Base-by-base conservation (phyloP, 1,284 basidiomycete species). In the Ceratobasidium sp. region DNA sequence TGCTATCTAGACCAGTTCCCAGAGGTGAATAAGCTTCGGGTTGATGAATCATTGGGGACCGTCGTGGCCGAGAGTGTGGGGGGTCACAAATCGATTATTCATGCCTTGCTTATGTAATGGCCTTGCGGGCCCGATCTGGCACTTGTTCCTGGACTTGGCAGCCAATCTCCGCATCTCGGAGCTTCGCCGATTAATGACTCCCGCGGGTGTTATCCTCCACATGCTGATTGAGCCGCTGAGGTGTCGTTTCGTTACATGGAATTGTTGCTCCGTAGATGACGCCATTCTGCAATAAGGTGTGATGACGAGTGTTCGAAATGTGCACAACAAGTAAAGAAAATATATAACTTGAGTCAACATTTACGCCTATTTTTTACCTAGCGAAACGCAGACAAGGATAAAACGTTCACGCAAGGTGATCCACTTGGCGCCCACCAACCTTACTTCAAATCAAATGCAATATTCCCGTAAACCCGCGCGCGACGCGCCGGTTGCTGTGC, bases 41-140 rank as follows among this genome's bases (percentile, higher is more conserved):
- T 62, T 73, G 27, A 50, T 57, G 38, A 62, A 52, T 62, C 44
- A 33, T 52, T 12, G 59, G 16, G 70, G 70, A 59, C n/a, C 12
- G 60, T 14, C 14, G 41, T 7, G 57, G 70, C 70, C 70, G 57
- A 73, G 44, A 20, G n/a, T n/a, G 54, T n/a, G 70, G 44, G 44
- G 70, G 41, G n/a, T 50, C 8, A 44, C 20, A 64, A 20, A 41
- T 10, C n/a, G 38, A 64, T 64, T 64, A 64, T 64, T 64, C 60
- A 64, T 33, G 14, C 2, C 10, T 1, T 23, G 60, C 35, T 64
- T 41, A 64, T 41, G 33, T 64, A 64, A 64, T 2, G 1, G 23
- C 14, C 3, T 60, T 35, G 2, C 38, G n/a, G 8, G 20, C 35
- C 60, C 57, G 44, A 64, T 64, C 16, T n/a, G 60, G 60, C 10